Base-by-base conservation (phyloP, 495 filamentous ascomycete species). In the Tetracladium setigerum region DNA sequence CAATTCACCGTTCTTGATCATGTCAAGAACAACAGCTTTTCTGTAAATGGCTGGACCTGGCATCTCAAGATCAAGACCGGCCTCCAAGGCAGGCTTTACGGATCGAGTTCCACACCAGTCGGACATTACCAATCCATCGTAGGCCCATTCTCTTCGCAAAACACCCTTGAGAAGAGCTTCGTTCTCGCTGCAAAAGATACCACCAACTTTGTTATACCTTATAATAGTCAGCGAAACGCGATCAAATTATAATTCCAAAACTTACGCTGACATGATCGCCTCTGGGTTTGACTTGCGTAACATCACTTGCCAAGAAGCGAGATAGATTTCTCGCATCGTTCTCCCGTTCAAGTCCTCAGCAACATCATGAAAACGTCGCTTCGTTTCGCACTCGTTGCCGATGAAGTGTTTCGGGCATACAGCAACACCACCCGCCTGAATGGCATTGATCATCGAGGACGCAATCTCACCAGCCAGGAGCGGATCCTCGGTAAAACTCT, bases 11-110 rank as follows among this genome's bases (percentile, higher is more conserved):
- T 69, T 70, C 1, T 66, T 68, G 7, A 79, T 69, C 38, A 73
- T 72, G 46, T 81, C 74, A 30, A 68, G 67, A 44, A 82, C 70
- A 37, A 71, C 57, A 34, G 71, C 67, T 31, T 79, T 79, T 34
- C 83, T 69, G 67, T 79, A 85, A 37, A 74, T 66, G 1, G 82
- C 67, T 30, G 81, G 81, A 3, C 83, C 82, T 2, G 82, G 82
- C 82, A 86, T 86, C 57, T 87, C 82, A 10, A 88, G 62, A 55
- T 86, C 81, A 4, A 86, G 66, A 4, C 84, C 83, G 27, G 84
- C 83, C 32, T 77, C 70, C 16, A 82, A 69, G 7, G 82, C 74
- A 13, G 78, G 77, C 1, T 73, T 70, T 5, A 76, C 81, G 43
- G 71, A 78, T 53, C 85, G 83, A 0, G 78, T 80, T 19, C 81